Base-by-base conservation (phyloP, 805 yeast species). In the Naumovozyma baii region DNA sequence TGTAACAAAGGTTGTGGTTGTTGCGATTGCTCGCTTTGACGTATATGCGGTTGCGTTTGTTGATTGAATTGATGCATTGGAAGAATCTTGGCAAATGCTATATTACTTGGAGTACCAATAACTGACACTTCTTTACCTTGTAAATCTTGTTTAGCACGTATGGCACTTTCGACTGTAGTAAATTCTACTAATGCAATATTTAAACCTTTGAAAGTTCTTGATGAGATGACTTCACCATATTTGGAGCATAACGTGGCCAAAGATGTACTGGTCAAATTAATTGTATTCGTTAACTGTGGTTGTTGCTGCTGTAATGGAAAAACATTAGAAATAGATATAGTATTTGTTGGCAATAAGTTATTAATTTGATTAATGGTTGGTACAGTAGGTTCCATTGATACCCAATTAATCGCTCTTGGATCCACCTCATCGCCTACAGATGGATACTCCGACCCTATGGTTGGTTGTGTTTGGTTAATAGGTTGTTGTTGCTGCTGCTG, bases 31-130 rank as follows among this genome's bases (percentile, higher is more conserved):
- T 35, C 41, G 18, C 36, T 31, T 26, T 46, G 52, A 5, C 37
- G 47, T 19, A 51, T 47, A 30, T 52, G 49, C 43, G 54, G 62
- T 43, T 49, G 45, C 15, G 7, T 7, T 12, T 29, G 31, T 13
- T 29, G 31, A 13, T 29, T 29, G 5, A n/a, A 29, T 8, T 29
- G 31, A 44, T 57, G 61, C 57, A 50, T 56, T 30, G 63, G 72
- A 49, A 60, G 51, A 25, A 86, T 73, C 52, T 81, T 83, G 3
- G 96, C 96, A 69, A 86, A 92, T 0, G 88, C 84, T 30, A 86
- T 84, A 31, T 76, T 67, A 56, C 92, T 76, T 14, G 81, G 76
- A 18, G 74, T 69, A 3, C 94, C 95, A 2, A 90, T 84, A 44
- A 78, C 73, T 1, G 66, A 61, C 31, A 90, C 68, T 53, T 90